phyloP scores from a whole-genome alignment of 1,139 yeast species.

The Debaryomyces psychrophilus region DNA sequence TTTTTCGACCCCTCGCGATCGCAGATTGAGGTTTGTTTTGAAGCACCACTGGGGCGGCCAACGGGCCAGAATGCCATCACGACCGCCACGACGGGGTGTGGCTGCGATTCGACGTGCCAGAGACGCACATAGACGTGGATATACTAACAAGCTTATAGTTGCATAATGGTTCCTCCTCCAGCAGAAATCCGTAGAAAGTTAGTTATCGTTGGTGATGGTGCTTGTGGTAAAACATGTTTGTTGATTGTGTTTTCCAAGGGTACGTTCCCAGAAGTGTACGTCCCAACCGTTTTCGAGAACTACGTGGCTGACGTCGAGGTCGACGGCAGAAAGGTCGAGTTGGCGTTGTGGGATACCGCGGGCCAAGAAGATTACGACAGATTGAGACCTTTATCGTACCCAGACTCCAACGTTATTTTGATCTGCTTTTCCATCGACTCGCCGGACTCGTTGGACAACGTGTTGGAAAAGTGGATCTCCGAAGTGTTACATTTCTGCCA shows the following conservation, averaged over 20 bases:
- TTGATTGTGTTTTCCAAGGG: constrained; percentile 90
- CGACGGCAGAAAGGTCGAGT: constrained; percentile 90
- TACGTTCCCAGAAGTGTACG: constrained; percentile 93
- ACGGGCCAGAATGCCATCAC: too few species aligned
- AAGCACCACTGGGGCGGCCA: neutral
- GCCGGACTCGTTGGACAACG: constrained; percentile 91
- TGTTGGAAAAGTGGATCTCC: constrained; percentile 92
- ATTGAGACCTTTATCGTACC: constrained; percentile 89
- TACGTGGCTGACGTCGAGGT: constrained; percentile 94
- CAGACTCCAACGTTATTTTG: constrained; percentile 89
- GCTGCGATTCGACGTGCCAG: neutral
- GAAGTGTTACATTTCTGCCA: constrained; percentile 94
- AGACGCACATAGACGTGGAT: neutral
- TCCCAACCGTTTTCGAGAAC: constrained; percentile 94
- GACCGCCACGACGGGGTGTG: neutral
- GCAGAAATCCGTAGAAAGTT: constrained; percentile 78
- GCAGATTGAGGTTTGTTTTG: neutral
- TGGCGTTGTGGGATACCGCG: constrained; percentile 98
- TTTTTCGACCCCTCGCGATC: constrained; percentile 1
- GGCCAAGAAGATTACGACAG: constrained; percentile 98
- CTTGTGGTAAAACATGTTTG: constrained; percentile 84
- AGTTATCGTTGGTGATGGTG: constrained; percentile 88
- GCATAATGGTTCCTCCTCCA: constrained; percentile 51
- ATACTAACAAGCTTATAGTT: constrained; percentile 12
- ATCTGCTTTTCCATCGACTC: constrained; percentile 91